Conservation (phyloP, 2,329 filamentous ascomycete genomes). For the Dothideomycetidae sp. region DNA sequence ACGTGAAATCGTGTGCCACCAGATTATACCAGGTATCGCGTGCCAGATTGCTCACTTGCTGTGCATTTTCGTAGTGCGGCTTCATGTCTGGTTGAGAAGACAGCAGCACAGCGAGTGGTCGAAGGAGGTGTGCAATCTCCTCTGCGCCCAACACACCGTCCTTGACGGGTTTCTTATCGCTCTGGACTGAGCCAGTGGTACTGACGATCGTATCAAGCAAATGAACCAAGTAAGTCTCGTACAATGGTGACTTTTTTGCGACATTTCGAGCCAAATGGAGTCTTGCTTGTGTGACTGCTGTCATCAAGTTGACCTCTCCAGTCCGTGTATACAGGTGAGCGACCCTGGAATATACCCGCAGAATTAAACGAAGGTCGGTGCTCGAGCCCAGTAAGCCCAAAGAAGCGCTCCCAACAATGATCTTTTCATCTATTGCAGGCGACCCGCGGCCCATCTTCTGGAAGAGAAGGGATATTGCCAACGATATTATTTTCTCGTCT, state of each 20-base stretch:
- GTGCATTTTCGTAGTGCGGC: conserved; percentile 35
- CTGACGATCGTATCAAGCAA: conserved; percentile 78
- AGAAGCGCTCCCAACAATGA: conserved; percentile 67
- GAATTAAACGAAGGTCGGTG: conserved; percentile 68
- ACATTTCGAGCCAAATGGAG: conserved; percentile 60
- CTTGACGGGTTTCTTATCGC: conserved; percentile 56
- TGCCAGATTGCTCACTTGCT: conserved; percentile 40
- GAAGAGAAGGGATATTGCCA: conserved; percentile 90
- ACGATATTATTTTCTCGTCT: conserved; percentile 81
- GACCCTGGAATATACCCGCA: conserved; percentile 69
- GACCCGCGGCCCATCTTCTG: conserved; percentile 87
- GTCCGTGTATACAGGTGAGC: conserved; percentile 59
- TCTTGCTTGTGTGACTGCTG: conserved; percentile 67
- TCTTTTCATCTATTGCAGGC: conserved; percentile 63
- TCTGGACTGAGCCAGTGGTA: conserved; percentile 46
- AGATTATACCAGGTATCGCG: conserved; percentile 98
- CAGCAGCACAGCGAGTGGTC: conserved; percentile 75
- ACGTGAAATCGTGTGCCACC: conserved; percentile 78
- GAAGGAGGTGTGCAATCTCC: conserved; percentile 77
- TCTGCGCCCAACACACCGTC: conserved; percentile 57
- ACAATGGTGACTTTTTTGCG: conserved; percentile 56
- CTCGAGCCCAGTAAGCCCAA: conserved; percentile 64
- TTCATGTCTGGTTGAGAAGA: conserved; percentile 39
- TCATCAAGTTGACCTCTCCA: conserved; percentile 50
- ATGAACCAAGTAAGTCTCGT: conserved; percentile 70